Evolutionary conservation across 768 basidiomycete species (phyloP).

Genomic region (Auriscalpium microsporum): DNA sequence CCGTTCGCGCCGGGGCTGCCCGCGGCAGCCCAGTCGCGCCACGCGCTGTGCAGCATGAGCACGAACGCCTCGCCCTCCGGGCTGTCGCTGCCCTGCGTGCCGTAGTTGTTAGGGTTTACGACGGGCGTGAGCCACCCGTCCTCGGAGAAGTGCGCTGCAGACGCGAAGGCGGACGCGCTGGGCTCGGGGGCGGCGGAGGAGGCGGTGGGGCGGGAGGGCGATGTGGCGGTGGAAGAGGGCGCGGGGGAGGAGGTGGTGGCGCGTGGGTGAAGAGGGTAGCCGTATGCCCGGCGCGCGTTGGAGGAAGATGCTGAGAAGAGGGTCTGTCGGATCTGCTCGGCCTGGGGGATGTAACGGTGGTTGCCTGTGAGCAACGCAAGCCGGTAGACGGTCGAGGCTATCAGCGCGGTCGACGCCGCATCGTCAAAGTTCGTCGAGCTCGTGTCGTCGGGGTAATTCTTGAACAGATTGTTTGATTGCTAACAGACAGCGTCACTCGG

Average conservation of each 20-base stretch:
- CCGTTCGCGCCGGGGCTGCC: constrained; percentile 46
- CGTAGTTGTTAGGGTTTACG: constrained; percentile 58
- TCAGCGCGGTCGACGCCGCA: constrained; percentile 60
- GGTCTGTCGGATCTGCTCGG: constrained; percentile 44
- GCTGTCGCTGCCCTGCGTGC: constrained; percentile 40
- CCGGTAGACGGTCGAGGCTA: constrained; percentile 72
- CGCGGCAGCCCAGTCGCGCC: constrained; percentile 59
- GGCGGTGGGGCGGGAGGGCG: constrained; percentile 1
- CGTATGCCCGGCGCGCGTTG: neutral
- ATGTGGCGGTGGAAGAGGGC: constrained; percentile 7
- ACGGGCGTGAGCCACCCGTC: constrained; percentile 69
- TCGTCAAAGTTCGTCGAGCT: constrained; percentile 53
- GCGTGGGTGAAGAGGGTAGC: no score
- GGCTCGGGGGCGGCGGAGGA: neutral
- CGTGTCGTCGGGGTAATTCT: constrained; percentile 61
- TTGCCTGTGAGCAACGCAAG: constrained; percentile 46
- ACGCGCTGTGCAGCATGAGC: constrained; percentile 65
- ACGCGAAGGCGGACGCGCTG: neutral
- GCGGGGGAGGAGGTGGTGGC: neutral
- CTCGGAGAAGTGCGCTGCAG: constrained; percentile 39
- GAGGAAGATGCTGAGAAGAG: constrained; percentile 19
- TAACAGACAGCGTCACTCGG: constrained; percentile 18
- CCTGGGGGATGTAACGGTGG: constrained; percentile 43
- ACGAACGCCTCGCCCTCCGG: constrained; percentile 80
- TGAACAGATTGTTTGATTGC: constrained; percentile 45